These are phyloP conservation scores for Populus hybrid DNA, from an alignment of 441 rosid genomes.

Conservation along the genomic window DNA sequence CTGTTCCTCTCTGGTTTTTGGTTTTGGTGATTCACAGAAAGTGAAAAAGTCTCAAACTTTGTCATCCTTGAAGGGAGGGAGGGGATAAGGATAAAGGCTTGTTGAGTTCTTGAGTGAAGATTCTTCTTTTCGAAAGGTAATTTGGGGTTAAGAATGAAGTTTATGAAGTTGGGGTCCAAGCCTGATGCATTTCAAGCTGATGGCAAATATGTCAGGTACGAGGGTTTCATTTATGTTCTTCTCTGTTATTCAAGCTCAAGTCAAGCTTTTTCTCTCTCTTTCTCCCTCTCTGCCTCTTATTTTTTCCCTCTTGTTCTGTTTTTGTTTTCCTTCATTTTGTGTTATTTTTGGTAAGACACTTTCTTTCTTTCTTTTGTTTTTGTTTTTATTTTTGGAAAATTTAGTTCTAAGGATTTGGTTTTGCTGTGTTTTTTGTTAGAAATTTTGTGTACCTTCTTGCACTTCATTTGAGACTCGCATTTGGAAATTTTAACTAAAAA, in stretches of 20 bases:
- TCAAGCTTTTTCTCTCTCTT: not conserved
- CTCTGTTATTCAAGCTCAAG: conserved; percentile 2
- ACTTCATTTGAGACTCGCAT: too few relatives aligned
- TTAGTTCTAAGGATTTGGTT: not conserved
- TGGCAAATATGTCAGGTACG: conserved; percentile 68
- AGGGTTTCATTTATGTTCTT: not conserved
- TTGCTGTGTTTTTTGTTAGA: not conserved
- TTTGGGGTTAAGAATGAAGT: conserved; percentile 64
- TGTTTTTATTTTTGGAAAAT: not conserved
- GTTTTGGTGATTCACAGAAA: not conserved
- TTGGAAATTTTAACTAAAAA: too few relatives aligned
- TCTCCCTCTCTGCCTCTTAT: too few relatives aligned
- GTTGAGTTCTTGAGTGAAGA: conserved; percentile 17
- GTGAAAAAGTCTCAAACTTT: not conserved
- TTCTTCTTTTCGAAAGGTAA: conserved; percentile 15
- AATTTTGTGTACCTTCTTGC: not conserved
- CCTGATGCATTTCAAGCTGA: conserved; percentile 88
- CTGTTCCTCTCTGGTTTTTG: not conserved
- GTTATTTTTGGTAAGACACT: not conserved
- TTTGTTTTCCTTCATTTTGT: not conserved
- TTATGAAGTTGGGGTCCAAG: conserved; percentile 95
- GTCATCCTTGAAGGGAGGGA: not conserved
- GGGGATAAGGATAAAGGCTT: conserved; percentile 10
- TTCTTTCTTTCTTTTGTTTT: not conserved
- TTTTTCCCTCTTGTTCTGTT: not conserved